A percentile compares a stretch with the other conserved stretches of the same genome.
Conservation (phyloP, 2,329 filamentous ascomycete species). For the Sporothrix luriei region DNA sequence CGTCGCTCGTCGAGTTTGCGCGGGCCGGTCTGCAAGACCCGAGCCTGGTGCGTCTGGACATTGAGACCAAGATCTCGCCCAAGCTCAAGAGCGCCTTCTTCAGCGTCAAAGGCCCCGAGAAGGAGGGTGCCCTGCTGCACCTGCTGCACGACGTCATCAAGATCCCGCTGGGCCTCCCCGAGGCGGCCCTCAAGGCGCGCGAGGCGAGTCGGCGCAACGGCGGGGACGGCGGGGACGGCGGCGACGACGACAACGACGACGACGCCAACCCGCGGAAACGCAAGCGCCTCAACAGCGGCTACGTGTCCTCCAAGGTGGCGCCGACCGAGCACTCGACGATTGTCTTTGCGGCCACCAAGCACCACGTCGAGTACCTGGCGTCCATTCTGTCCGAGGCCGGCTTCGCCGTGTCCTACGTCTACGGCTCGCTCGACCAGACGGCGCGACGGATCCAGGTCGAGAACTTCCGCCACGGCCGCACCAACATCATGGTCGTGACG, state of each 20-base stretch:
- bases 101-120: constrained; percentile 86
- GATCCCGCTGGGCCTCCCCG: constrained; percentile 72
- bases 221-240: constrained; percentile 1
- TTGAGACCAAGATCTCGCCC: constrained; percentile 93
- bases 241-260: constrained; percentile 27
- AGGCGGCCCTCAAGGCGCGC: constrained; percentile 51
- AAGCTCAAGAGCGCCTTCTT: constrained; percentile 97
- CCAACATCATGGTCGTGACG: constrained; percentile 91
- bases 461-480: constrained; percentile 79
- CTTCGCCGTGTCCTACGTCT: constrained; percentile 90
- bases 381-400: constrained; percentile 77
- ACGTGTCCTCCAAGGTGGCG: constrained; percentile 61
- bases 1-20: constrained; percentile 93
- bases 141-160: constrained; percentile 90
- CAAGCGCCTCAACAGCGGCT: constrained; percentile 62
- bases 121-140: constrained; percentile 88
- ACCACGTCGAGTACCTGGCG: constrained; percentile 92
- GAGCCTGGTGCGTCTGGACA: constrained; percentile 83
- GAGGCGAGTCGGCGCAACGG: constrained; percentile 36
- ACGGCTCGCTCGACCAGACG: constrained; percentile 91
- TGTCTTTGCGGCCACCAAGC: constrained; percentile 91
- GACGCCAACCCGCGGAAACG: constrained; percentile 68
- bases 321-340: constrained; percentile 92
- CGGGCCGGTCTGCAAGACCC: constrained; percentile 91
- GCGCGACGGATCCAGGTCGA: constrained; percentile 91